Conservation (phyloP, 371 early-diverging fungal species). For the Mortierella sp. region DNA sequence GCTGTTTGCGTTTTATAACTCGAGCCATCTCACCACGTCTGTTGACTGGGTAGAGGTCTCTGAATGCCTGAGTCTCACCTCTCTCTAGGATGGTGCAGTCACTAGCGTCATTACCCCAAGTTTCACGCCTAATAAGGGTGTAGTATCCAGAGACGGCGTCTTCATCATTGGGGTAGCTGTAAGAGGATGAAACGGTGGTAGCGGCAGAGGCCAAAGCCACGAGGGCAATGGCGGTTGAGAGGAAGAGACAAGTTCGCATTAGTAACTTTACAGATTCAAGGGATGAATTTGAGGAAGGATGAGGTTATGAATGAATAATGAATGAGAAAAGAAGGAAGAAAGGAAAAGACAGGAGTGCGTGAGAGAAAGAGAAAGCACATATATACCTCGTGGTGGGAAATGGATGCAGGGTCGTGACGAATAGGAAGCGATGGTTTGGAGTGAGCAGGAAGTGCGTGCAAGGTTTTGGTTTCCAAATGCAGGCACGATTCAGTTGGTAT, state of each 20-base stretch:
- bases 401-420: background rate
- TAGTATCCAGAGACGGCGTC: constrained; percentile 18
- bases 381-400: constrained; percentile 5
- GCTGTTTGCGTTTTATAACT: constrained; percentile 25
- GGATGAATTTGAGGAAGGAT: background rate
- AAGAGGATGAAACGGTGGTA: constrained; percentile 7
- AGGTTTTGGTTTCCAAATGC: constrained; percentile 5
- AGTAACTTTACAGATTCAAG: background rate
- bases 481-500: constrained; percentile 3
- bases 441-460: background rate
- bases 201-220: constrained; percentile 24
- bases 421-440: background rate
- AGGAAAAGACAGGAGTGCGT: background rate
- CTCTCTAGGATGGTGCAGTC: constrained; percentile 39
- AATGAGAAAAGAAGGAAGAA: background rate
- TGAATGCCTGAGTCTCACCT: constrained; percentile 37
- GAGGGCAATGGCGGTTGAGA: constrained; percentile 41
- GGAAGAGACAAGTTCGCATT: constrained; percentile 50
- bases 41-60: constrained; percentile 39
- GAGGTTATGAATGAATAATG: background rate
- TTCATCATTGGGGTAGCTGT: constrained; percentile 30
- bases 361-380: background rate
- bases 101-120: background rate
- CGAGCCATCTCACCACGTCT: constrained; percentile 20
- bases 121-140: constrained; percentile 27